Evolutionary conservation across 306 rosid genomes (phyloP).

Genomic region (Oemleria cerasiformis): DNA sequence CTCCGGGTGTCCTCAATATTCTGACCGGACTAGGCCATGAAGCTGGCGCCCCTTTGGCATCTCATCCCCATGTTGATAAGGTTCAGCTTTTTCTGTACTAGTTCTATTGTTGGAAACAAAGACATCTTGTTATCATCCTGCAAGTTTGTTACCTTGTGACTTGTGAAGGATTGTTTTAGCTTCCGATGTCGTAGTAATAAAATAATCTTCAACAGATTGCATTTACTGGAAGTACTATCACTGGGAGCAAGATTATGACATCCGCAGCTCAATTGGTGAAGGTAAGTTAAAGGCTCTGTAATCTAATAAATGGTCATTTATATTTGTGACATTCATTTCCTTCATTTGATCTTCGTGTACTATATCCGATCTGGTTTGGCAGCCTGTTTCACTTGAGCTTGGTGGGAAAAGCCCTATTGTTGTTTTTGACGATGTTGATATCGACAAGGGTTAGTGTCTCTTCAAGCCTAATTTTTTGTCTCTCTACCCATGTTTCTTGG

Average conservation of each 20-base stretch:
- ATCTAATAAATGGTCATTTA: background rate
- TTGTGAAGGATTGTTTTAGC: slow-evolving; percentile 13
- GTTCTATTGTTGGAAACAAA: slow-evolving; percentile 10
- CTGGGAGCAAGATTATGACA: slow-evolving; percentile 90
- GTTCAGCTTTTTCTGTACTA: slow-evolving; percentile 29
- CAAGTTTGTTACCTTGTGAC: background rate
- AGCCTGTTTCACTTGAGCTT: slow-evolving; percentile 95
- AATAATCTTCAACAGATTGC: slow-evolving; percentile 63
- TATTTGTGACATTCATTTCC: slow-evolving; percentile 6
- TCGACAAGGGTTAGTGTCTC: slow-evolving; percentile 83
- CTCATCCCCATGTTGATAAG: slow-evolving; percentile 94
- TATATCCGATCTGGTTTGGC: slow-evolving; percentile 36
- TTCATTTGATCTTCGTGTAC: slow-evolving; percentile 19
- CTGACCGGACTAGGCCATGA: slow-evolving; percentile 89
- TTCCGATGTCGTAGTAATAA: slow-evolving; percentile 10
- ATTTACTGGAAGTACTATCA: slow-evolving; percentile 87
- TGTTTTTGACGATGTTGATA: slow-evolving; percentile 92
- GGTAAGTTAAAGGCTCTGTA: slow-evolving; percentile 40
- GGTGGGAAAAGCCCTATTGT: slow-evolving; percentile 95
- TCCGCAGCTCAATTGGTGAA: slow-evolving; percentile 86
- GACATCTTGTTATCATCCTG: slow-evolving; percentile 5
- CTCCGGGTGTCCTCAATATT: slow-evolving; percentile 75
- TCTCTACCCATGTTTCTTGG: slow-evolving; percentile 14
- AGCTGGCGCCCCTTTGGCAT: slow-evolving; percentile 95
- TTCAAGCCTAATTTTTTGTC: slow-evolving; percentile 8